Conservation (phyloP, 225 moss, liverwort and hornwort species). For the Climacium dendroides region DNA sequence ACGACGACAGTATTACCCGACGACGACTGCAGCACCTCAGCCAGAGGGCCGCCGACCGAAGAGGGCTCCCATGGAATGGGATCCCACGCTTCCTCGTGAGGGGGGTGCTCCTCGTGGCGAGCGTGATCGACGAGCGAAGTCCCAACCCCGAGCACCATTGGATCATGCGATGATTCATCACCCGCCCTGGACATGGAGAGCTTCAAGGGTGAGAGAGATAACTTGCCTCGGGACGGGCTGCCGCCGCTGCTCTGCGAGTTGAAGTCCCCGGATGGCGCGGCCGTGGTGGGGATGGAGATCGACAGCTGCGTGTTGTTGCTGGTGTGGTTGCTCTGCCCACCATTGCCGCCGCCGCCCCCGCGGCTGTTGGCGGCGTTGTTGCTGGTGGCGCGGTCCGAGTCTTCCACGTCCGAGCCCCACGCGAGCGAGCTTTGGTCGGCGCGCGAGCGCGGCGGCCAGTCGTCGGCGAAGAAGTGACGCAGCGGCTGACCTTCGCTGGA, state of each 20-base stretch:
- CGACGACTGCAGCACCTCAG: slow-evolving; percentile 62
- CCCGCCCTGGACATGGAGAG: slow-evolving; percentile 90
- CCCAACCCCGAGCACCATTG: slow-evolving; percentile 51
- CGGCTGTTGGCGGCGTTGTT: background rate
- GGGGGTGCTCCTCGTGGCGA: slow-evolving; percentile 1
- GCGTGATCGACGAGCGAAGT: background rate
- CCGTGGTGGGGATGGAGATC: slow-evolving; percentile 93
- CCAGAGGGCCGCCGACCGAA: slow-evolving; percentile 65
- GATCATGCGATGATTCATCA: slow-evolving; percentile 24
- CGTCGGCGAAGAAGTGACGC: slow-evolving; percentile 84
- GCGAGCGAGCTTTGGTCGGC: slow-evolving; percentile 63
- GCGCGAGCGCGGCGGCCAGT: slow-evolving; percentile 94
- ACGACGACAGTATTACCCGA: slow-evolving; percentile 23
- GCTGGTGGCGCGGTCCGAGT: slow-evolving; percentile 43
- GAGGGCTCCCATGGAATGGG: slow-evolving; percentile 71
- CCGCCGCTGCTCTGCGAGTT: slow-evolving; percentile 71
- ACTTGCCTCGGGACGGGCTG: slow-evolving; percentile 99
- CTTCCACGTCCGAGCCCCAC: slow-evolving; percentile 95
- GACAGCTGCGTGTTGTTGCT: slow-evolving; percentile 97
- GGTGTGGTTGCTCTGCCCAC: slow-evolving; percentile 57
- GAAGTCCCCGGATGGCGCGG: slow-evolving; percentile 65
- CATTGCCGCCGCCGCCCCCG: slow-evolving; percentile 11
- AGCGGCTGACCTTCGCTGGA: slow-evolving; percentile 85
- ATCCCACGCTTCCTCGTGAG: slow-evolving; percentile 38
- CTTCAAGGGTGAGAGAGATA: slow-evolving; percentile 98